Percentiles rank a stretch among this genome's conserved stretches.
Evolutionary conservation across 2,329 filamentous ascomycete species (phyloP).

Genomic region (Trichoderma simmonsii): DNA sequence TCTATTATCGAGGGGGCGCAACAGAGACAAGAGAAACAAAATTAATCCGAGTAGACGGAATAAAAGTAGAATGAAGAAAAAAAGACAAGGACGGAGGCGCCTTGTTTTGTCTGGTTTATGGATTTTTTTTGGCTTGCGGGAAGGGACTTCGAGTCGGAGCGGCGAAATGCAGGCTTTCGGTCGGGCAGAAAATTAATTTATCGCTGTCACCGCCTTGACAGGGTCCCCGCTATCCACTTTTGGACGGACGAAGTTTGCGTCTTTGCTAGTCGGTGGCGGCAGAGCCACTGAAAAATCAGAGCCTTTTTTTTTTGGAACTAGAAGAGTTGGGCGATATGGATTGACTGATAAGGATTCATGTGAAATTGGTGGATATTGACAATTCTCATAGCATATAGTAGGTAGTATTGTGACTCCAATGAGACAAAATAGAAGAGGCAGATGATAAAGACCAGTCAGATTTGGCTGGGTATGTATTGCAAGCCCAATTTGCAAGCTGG

Average conservation of each 20-base stretch:
- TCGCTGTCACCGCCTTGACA: constrained; percentile 28
- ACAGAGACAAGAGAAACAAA: not conserved
- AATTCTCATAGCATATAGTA: not conserved
- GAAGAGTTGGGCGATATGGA: not conserved
- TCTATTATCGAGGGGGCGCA: not conserved
- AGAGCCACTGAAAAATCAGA: not conserved
- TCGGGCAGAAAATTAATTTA: constrained; percentile 33
- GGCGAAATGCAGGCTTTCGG: constrained; percentile 23
- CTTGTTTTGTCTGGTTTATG: not conserved
- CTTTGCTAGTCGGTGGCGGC: constrained; percentile 10
- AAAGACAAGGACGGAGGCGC: not conserved
- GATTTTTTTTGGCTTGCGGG: constrained; percentile 2
- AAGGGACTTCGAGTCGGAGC: constrained; percentile 1
- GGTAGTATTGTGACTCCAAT: not conserved
- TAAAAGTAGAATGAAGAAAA: not conserved
- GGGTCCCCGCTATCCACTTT: constrained; percentile 18
- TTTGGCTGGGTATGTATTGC: not conserved
- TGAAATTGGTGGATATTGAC: not conserved
- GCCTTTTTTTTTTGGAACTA: not conserved
- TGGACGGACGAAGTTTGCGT: not conserved
- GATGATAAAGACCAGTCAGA: not conserved
- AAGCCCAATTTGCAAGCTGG: not conserved
- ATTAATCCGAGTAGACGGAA: not conserved
- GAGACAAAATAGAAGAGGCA: not conserved
- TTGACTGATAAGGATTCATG: not conserved